Conservation (phyloP, 345 rosid species). For the Mangifera indica region DNA sequence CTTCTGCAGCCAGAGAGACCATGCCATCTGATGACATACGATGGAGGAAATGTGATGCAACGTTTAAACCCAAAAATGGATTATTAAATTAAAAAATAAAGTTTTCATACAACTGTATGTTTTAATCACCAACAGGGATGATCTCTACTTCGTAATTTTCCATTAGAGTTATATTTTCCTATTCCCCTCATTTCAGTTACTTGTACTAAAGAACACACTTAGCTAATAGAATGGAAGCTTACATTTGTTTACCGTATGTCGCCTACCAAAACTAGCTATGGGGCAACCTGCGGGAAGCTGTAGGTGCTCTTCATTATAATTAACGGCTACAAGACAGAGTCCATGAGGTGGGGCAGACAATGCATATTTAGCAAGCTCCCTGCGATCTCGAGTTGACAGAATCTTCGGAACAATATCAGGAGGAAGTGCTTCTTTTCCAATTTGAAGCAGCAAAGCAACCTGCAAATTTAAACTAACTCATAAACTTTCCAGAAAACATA, state of each 20-base stretch:
- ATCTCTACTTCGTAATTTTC: neutral
- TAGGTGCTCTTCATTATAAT: conserved; percentile 63
- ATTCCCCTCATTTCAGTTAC: neutral
- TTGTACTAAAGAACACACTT: neutral
- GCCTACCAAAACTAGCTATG: conserved; percentile 69
- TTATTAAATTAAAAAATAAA: too few species aligned
- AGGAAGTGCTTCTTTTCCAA: conserved; percentile 82
- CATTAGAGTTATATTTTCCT: neutral
- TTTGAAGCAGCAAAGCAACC: conserved; percentile 84
- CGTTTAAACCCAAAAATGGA: too few species aligned
- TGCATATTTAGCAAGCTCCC: conserved; percentile 70
- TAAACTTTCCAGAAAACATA: neutral
- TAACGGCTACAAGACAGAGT: conserved; percentile 65
- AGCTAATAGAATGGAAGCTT: conserved; percentile 56
- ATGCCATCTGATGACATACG: neutral
- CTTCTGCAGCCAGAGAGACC: neutral
- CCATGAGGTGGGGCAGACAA: conserved; percentile 77
- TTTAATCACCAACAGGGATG: neutral
- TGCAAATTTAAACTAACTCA: conserved; percentile 25
- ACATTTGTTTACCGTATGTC: conserved; percentile 55
- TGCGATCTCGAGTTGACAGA: conserved; percentile 63
- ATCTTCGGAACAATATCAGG: conserved; percentile 63
- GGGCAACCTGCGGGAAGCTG: conserved; percentile 62
- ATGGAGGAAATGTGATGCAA: neutral
- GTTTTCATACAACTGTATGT: neutral